Percentiles rank a stretch among this genome's conserved stretches.
These are phyloP conservation scores for Cercophora scortea DNA, from an alignment of 495 filamentous ascomycete species.

Conservation along the genomic window DNA sequence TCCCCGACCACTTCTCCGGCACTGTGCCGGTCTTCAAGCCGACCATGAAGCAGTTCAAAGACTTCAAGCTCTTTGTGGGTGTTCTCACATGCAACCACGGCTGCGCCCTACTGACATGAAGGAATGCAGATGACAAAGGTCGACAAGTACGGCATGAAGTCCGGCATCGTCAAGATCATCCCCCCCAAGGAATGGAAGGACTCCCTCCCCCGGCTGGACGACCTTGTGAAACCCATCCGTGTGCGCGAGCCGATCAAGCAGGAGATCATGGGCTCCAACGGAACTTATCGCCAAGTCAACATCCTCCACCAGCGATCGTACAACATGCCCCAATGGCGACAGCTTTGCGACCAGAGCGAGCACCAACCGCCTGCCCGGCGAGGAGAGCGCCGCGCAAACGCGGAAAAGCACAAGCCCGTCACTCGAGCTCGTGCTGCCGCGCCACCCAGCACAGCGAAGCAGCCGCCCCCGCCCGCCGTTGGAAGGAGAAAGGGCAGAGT, in stretches of 20 bases:
- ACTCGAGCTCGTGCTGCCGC: slow-evolving; percentile 23
- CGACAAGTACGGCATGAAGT: slow-evolving; percentile 92
- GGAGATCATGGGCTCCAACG: slow-evolving; percentile 89
- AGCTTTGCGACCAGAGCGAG: slow-evolving; percentile 82
- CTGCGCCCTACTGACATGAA: slow-evolving; percentile 7
- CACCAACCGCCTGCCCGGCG: slow-evolving; percentile 93
- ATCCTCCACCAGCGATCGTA: slow-evolving; percentile 92
- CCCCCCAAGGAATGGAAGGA: slow-evolving; percentile 92
- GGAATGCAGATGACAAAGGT: slow-evolving; percentile 60
- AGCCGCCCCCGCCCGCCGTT: slow-evolving; percentile 17
- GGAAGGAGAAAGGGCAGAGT: slow-evolving; percentile 23
- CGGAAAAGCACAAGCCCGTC: slow-evolving; percentile 47
- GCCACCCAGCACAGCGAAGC: slow-evolving; percentile 13
- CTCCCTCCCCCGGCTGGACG: slow-evolving; percentile 65
- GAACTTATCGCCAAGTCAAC: slow-evolving; percentile 92
- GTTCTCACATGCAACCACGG: neutral
- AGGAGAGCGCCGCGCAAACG: slow-evolving; percentile 77
- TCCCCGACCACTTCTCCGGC: slow-evolving; percentile 84
- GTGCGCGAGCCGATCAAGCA: slow-evolving; percentile 97
- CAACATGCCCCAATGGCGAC: slow-evolving; percentile 92
- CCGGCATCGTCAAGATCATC: slow-evolving; percentile 91
- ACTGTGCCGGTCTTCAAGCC: slow-evolving; percentile 92
- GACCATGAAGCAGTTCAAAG: slow-evolving; percentile 87
- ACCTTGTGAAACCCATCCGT: slow-evolving; percentile 80
- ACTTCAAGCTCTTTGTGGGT: slow-evolving; percentile 74